Evolutionary conservation across 2,329 filamentous ascomycete species (phyloP).

Genomic region (Teratosphaeria destructans): DNA sequence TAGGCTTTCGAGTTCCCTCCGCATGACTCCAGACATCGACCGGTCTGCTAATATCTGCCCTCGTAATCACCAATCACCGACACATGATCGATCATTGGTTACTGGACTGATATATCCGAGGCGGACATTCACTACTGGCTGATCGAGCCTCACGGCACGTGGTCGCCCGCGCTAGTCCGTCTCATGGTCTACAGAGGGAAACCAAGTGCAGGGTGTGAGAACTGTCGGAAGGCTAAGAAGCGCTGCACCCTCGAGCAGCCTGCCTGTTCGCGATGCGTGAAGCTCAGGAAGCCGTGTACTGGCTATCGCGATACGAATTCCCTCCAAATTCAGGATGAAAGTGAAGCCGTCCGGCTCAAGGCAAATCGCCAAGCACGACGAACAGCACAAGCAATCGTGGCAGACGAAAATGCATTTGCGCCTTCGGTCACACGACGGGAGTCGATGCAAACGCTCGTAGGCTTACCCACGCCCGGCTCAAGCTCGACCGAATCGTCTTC

Average conservation of each 20-base stretch:
- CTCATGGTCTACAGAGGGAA: constrained; percentile 13
- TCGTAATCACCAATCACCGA: background rate
- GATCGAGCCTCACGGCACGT: background rate
- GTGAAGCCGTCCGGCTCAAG: constrained; percentile 17
- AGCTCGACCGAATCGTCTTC: constrained; percentile 14
- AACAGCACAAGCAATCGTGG: constrained; percentile 7
- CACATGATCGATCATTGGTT: background rate
- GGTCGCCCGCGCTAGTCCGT: background rate
- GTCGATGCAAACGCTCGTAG: constrained; percentile 5
- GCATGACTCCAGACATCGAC: background rate
- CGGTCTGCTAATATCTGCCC: background rate
- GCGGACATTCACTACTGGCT: background rate
- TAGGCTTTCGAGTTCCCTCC: background rate
- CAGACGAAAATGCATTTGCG: background rate
- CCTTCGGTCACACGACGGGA: background rate
- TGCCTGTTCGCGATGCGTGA: constrained; percentile 22
- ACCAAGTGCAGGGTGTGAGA: constrained; percentile 24
- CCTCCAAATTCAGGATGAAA: constrained; percentile 26
- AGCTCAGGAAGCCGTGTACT: constrained; percentile 21
- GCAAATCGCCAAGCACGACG: constrained; percentile 15
- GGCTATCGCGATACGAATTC: constrained; percentile 23
- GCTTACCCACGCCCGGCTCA: constrained; percentile 8
- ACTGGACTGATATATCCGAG: background rate
- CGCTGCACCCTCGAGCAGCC: constrained; percentile 23
- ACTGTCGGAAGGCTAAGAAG: constrained; percentile 25